phyloP scores from a whole-genome alignment of 805 yeast species.

The Yamadazyma insecticola region DNA sequence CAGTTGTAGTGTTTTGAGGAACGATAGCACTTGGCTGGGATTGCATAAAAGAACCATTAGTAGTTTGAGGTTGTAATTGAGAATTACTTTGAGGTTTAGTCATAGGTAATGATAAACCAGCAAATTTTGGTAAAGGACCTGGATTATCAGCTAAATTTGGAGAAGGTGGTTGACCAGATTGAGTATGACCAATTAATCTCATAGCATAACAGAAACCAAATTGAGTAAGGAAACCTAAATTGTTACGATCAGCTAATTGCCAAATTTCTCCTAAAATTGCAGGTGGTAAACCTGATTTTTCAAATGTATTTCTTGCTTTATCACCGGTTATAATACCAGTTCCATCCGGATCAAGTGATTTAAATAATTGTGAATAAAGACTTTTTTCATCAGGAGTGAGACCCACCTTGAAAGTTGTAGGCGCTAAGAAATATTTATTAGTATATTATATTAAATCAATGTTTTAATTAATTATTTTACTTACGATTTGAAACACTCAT shows the following conservation, averaged over 20 bases:
- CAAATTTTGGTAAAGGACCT: slow-evolving; percentile 64
- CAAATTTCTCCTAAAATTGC: slow-evolving; percentile 82
- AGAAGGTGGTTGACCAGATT: slow-evolving; percentile 58
- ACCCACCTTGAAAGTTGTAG: slow-evolving; percentile 36
- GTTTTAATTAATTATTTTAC: too few species aligned
- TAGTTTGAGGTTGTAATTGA: slow-evolving; percentile 30
- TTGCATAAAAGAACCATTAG: slow-evolving; percentile 38
- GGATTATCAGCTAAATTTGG: slow-evolving; percentile 49
- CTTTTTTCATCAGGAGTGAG: slow-evolving; percentile 74
- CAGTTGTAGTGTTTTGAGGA: slow-evolving; percentile 26
- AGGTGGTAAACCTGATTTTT: slow-evolving; percentile 79
- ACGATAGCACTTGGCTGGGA: slow-evolving; percentile 35
- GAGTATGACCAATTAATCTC: slow-evolving; percentile 86
- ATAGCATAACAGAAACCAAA: slow-evolving; percentile 80
- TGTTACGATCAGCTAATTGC: slow-evolving; percentile 89
- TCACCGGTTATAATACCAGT: slow-evolving; percentile 86
- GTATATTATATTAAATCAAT: background rate
- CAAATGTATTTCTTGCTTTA: slow-evolving; percentile 75
- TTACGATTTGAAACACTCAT: too few species aligned
- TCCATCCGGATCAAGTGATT: slow-evolving; percentile 70
- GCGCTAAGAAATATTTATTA: background rate
- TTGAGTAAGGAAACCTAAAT: slow-evolving; percentile 78
- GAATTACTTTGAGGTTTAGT: too few species aligned
- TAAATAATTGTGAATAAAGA: slow-evolving; percentile 71
- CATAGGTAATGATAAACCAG: slow-evolving; percentile 22